These are phyloP conservation scores for Sporobolomyces roseus DNA, from an alignment of 768 basidiomycete species.

Conservation along the genomic window DNA sequence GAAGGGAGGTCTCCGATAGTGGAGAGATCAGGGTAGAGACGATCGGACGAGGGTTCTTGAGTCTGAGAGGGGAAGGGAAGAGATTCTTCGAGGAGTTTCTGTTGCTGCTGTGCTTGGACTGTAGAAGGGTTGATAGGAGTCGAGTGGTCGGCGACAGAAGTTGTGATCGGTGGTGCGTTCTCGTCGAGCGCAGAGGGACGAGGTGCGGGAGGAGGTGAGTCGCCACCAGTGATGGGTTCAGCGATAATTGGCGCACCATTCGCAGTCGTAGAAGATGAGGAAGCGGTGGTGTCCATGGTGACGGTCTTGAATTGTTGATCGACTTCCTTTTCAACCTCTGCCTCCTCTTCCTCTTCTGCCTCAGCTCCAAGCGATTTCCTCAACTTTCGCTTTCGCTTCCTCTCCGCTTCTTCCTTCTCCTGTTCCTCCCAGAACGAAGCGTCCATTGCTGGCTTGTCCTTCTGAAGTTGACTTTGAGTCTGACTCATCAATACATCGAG, in stretches of 20 bases:
- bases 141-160: constrained; percentile 4
- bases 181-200: constrained; percentile 7
- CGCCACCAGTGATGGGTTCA: constrained; percentile 10
- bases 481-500: constrained; percentile 21
- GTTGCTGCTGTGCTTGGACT: neutral
- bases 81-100: neutral
- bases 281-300: neutral
- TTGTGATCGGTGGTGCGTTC: constrained; percentile 33
- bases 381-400: constrained; percentile 16
- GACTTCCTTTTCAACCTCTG: neutral
- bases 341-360: neutral
- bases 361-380: neutral
- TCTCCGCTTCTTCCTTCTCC: constrained; percentile 33
- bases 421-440: constrained; percentile 19
- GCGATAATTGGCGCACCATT: constrained; percentile 6
- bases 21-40: constrained; percentile 1
- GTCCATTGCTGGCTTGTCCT: neutral
- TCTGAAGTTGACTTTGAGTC: constrained; percentile 16
- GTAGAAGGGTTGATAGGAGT: neutral
- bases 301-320: neutral
- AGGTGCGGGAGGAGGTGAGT: constrained; percentile 8
- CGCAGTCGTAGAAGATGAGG: too few relatives aligned
- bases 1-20: constrained; percentile 11
- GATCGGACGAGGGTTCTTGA: neutral
- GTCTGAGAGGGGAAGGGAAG: constrained; percentile 9